Evolutionary conservation across 2,329 filamentous ascomycete genomes (phyloP).

Genomic region (Cladosporium sp.): DNA sequence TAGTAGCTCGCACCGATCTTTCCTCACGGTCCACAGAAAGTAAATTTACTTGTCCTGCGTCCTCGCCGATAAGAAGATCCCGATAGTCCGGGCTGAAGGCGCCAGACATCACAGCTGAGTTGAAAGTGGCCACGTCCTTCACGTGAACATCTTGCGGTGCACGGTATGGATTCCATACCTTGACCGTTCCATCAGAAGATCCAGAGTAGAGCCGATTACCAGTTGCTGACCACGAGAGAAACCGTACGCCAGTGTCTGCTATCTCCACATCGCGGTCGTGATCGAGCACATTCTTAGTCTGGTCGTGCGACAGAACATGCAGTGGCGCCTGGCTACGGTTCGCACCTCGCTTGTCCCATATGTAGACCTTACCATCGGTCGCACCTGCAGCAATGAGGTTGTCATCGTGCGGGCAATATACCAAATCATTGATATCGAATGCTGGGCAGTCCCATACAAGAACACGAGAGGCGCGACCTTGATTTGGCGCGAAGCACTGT

Average conservation of each 20-base stretch:
- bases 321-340: conserved; percentile 39
- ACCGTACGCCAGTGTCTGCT: conserved; percentile 55
- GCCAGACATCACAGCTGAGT: conserved; percentile 55
- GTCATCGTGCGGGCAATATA: conserved; percentile 42
- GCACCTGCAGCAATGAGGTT: conserved; percentile 56
- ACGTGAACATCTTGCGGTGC: conserved; percentile 49
- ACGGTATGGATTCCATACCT: conserved; percentile 55
- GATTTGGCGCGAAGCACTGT: conserved; percentile 47
- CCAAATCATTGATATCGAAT: conserved; percentile 58
- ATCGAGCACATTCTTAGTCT: conserved; percentile 47
- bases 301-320: conserved; percentile 49
- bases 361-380: conserved; percentile 56
- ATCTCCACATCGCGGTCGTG: conserved; percentile 43
- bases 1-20: conserved; percentile 12
- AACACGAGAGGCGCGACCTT: conserved; percentile 29
- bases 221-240: conserved; percentile 54
- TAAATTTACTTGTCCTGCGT: conserved; percentile 51
- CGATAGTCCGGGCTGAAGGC: conserved; percentile 53
- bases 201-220: conserved; percentile 54
- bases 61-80: conserved; percentile 55
- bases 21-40: conserved; percentile 41
- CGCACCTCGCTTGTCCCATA: conserved; percentile 53
- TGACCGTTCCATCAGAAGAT: conserved; percentile 57
- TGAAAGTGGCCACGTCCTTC: conserved; percentile 45
- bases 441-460: conserved; percentile 55